Conservation (phyloP, 768 basidiomycete genomes). For the Rubroboletus pulcherrimus region DNA sequence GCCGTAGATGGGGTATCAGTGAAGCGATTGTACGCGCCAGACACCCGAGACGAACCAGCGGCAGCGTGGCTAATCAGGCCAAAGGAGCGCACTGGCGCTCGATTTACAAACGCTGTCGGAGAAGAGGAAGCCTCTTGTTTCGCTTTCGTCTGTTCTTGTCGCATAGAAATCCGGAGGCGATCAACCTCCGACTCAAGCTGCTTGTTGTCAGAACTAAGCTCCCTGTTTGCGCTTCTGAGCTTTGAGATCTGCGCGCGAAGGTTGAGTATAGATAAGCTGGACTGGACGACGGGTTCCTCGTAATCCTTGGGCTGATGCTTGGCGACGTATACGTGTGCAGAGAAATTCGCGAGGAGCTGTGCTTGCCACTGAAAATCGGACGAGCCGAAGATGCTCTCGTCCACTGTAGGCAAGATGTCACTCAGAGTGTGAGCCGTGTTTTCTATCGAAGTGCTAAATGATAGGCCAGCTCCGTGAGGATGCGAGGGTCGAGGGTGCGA, state of each 20-base stretch:
- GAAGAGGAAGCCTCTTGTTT: not conserved
- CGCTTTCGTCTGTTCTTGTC: slow-evolving; percentile 8
- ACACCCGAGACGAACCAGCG: slow-evolving; percentile 23
- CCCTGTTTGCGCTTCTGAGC: slow-evolving; percentile 31
- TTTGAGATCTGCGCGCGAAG: slow-evolving; percentile 40
- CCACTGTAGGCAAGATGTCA: slow-evolving; percentile 44
- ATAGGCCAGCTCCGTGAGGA: slow-evolving; percentile 57
- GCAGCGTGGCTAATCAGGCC: slow-evolving; percentile 15
- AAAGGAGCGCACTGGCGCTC: not conserved
- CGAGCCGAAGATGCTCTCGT: slow-evolving; percentile 41
- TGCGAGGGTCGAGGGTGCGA: slow-evolving; percentile 61
- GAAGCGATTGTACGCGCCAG: not conserved
- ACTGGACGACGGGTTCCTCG: slow-evolving; percentile 41
- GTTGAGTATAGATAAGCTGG: slow-evolving; percentile 46
- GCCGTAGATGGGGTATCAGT: not conserved
- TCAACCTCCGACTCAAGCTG: slow-evolving; percentile 26
- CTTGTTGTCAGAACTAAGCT: slow-evolving; percentile 22
- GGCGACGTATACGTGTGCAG: slow-evolving; percentile 52
- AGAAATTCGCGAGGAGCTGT: slow-evolving; percentile 57
- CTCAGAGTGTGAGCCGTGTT: slow-evolving; percentile 42
- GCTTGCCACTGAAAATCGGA: slow-evolving; percentile 57
- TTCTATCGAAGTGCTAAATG: slow-evolving; percentile 46
- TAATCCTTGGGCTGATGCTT: slow-evolving; percentile 20
- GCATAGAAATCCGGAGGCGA: slow-evolving; percentile 13
- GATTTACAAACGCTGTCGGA: not conserved